Conservation (phyloP, 305 asterid species). For the Solanum hybrid region DNA sequence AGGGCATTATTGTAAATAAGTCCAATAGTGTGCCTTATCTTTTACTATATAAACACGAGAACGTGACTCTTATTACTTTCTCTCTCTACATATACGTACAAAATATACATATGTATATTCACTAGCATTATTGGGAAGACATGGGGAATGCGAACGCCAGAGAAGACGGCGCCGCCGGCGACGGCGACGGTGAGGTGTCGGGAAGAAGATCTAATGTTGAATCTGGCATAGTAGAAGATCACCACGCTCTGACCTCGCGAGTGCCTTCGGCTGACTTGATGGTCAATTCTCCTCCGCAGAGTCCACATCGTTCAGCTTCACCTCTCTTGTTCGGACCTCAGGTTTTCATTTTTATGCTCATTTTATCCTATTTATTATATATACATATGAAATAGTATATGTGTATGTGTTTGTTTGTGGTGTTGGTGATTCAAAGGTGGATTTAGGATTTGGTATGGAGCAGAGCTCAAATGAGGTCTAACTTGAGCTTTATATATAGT, state of each 20-base stretch:
- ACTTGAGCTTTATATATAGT: background rate
- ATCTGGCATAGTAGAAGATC: background rate
- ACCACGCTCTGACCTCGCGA: background rate
- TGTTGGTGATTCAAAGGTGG: background rate
- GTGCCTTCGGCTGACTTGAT: conserved; percentile 8
- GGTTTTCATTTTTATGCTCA: background rate
- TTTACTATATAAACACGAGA: background rate
- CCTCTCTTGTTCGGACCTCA: conserved; percentile 15
- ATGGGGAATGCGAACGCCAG: conserved; percentile 15
- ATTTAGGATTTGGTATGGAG: background rate
- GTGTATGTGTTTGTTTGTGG: background rate
- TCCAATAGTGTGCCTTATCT: background rate
- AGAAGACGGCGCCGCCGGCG: background rate
- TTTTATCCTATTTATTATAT: background rate
- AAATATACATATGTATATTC: background rate
- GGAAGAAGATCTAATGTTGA: background rate
- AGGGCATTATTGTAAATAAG: background rate
- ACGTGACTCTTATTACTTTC: background rate
- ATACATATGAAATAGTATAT: background rate
- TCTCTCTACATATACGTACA: background rate
- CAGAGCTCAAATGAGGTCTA: background rate
- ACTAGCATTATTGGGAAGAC: background rate
- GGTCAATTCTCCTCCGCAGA: conserved; percentile 5
- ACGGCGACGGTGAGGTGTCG: background rate
- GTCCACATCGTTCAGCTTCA: conserved; percentile 10